Percentiles rank a stretch among this genome's conserved stretches.
Evolutionary conservation across 495 filamentous ascomycete species (phyloP).

Genomic region (Neurospora sp.): DNA sequence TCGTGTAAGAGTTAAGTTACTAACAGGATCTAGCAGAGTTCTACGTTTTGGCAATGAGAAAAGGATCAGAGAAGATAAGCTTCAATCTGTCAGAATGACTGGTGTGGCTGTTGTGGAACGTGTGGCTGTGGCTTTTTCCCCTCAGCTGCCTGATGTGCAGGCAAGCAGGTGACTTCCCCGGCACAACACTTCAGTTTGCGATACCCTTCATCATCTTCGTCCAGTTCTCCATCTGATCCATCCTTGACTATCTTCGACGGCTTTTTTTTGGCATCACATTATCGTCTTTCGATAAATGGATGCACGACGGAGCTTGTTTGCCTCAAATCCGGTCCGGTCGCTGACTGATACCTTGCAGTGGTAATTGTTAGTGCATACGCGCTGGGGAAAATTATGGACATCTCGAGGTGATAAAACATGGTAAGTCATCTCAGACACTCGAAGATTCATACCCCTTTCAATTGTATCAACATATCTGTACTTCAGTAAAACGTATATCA

Average conservation of each 20-base stretch:
- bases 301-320: background rate
- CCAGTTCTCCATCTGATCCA: background rate
- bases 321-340: background rate
- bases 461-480: background rate
- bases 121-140: background rate
- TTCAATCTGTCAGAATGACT: background rate
- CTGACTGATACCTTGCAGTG: background rate
- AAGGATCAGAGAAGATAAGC: background rate
- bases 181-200: background rate
- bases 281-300: background rate
- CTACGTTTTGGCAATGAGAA: too few relatives aligned
- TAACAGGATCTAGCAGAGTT: too few relatives aligned
- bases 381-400: background rate
- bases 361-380: background rate
- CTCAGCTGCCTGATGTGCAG: background rate
- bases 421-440: background rate
- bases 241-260: background rate
- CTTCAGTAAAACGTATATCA: too few relatives aligned
- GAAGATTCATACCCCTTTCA: background rate
- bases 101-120: background rate
- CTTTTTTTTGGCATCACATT: background rate
- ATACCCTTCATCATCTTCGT: background rate
- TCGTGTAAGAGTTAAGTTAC: too few relatives aligned
- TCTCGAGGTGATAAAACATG: background rate
- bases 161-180: too few relatives aligned